Conservation (phyloP, 352 stramenopile genomes). For the Pythium aristosporum region DNA sequence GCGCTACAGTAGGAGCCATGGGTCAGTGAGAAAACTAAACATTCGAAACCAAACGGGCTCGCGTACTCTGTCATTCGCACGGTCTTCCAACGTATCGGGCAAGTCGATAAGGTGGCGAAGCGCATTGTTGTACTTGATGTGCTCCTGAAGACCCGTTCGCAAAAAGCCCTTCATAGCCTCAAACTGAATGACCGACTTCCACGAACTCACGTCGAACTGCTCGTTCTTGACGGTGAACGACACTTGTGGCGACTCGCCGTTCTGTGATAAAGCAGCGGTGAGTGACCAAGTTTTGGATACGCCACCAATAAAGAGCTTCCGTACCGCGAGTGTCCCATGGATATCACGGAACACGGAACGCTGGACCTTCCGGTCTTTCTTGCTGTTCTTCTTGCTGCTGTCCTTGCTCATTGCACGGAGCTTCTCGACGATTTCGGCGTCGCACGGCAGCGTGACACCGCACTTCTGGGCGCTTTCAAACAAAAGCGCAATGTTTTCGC, state of each 20-base stretch:
- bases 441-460: conserved; percentile 46
- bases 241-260: conserved; percentile 74
- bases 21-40: neutral
- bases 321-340: conserved; percentile 69
- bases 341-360: conserved; percentile 84
- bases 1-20: conserved; percentile 30
- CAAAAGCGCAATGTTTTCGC: conserved; percentile 85
- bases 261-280: conserved; percentile 31
- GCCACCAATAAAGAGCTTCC: conserved; percentile 11
- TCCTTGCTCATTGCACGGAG: conserved; percentile 84
- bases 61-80: conserved; percentile 68
- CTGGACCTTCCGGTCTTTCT: conserved; percentile 87
- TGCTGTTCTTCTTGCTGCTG: conserved; percentile 89
- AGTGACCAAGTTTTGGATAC: neutral
- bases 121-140: conserved; percentile 90
- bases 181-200: conserved; percentile 81
- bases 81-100: conserved; percentile 73
- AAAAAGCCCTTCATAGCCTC: conserved; percentile 79
- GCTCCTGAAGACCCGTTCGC: conserved; percentile 69
- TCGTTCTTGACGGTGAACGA: conserved; percentile 80
- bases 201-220: conserved; percentile 69
- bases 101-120: conserved; percentile 74
- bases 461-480: conserved; percentile 65
- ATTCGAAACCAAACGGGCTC: conserved; percentile 14
- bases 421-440: conserved; percentile 67